These are phyloP conservation scores for Agaricales sp. DNA, from an alignment of 1,284 basidiomycete genomes.

Conservation along the genomic window DNA sequence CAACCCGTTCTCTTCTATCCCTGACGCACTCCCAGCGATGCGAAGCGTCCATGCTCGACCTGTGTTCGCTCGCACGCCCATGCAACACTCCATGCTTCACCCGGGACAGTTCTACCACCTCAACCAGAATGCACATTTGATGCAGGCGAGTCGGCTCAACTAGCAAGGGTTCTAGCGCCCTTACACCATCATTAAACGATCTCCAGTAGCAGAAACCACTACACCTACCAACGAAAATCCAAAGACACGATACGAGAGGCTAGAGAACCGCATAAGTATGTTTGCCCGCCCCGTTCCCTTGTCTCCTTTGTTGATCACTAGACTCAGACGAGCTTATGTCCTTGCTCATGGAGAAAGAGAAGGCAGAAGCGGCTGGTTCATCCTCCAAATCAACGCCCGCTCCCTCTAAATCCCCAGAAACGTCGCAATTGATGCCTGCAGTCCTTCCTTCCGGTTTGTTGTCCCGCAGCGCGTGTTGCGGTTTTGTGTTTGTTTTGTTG, in stretches of 20 bases:
- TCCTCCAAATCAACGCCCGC: not conserved
- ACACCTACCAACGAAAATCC: slow-evolving; percentile 32
- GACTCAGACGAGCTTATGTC: slow-evolving; percentile 6
- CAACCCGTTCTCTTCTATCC: slow-evolving; percentile 6
- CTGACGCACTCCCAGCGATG: slow-evolving; percentile 44
- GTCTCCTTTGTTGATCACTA: slow-evolving; percentile 1
- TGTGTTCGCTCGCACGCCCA: slow-evolving; percentile 59
- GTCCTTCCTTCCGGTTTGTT: slow-evolving; percentile 2
- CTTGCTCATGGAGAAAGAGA: slow-evolving; percentile 51
- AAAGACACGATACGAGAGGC: slow-evolving; percentile 46
- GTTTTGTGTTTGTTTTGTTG: not conserved
- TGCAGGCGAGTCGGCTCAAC: slow-evolving; percentile 30
- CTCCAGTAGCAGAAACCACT: slow-evolving; percentile 28
- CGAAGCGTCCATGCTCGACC: slow-evolving; percentile 60
- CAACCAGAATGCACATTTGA: slow-evolving; percentile 62
- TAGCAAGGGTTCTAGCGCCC: not conserved
- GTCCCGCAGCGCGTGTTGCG: not conserved
- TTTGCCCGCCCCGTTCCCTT: slow-evolving; percentile 9
- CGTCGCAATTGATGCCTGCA: slow-evolving; percentile 5
- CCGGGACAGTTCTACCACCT: slow-evolving; percentile 38
- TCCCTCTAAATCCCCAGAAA: not conserved
- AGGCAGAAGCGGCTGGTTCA: not conserved
- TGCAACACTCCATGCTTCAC: slow-evolving; percentile 43
- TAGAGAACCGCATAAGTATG: slow-evolving; percentile 61
- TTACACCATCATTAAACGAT: not conserved